Conservation (phyloP, 139 green algal genomes). For the Chlamydomonas sp. region DNA sequence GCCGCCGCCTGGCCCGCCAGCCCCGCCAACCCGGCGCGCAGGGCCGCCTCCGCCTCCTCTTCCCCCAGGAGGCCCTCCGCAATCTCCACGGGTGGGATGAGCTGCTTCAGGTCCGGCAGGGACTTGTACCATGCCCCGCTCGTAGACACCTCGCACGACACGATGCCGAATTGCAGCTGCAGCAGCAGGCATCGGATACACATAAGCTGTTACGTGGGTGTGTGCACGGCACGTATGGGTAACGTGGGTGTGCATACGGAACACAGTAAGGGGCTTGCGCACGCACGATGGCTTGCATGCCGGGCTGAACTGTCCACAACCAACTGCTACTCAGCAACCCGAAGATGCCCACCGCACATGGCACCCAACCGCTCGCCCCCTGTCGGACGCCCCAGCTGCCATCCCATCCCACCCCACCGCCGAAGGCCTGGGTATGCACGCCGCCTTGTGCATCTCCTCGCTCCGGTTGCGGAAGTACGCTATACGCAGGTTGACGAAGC, state of each 20-base stretch:
- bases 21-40: neutral
- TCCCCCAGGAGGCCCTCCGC: neutral
- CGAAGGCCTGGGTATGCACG: slow-evolving; percentile 10
- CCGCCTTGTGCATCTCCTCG: neutral
- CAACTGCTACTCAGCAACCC: too few species aligned
- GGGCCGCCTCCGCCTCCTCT: neutral
- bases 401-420: too few species aligned
- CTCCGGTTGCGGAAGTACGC: slow-evolving; percentile 39
- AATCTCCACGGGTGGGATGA: slow-evolving; percentile 3
- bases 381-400: too few species aligned
- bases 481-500: slow-evolving; percentile 30
- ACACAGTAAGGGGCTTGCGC: too few species aligned
- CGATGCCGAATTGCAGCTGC: slow-evolving; percentile 41
- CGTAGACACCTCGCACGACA: slow-evolving; percentile 40
- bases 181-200: too few species aligned
- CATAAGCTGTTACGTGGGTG: too few species aligned
- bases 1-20: neutral
- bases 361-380: too few species aligned
- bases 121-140: slow-evolving; percentile 44
- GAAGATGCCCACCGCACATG: too few species aligned
- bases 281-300: too few species aligned
- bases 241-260: too few species aligned
- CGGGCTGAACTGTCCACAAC: too few species aligned
- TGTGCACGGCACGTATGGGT: too few species aligned
- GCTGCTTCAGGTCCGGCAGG: slow-evolving; percentile 16